Conservation (phyloP, 495 filamentous ascomycete genomes). For the Talaromyces trachyspermus region DNA sequence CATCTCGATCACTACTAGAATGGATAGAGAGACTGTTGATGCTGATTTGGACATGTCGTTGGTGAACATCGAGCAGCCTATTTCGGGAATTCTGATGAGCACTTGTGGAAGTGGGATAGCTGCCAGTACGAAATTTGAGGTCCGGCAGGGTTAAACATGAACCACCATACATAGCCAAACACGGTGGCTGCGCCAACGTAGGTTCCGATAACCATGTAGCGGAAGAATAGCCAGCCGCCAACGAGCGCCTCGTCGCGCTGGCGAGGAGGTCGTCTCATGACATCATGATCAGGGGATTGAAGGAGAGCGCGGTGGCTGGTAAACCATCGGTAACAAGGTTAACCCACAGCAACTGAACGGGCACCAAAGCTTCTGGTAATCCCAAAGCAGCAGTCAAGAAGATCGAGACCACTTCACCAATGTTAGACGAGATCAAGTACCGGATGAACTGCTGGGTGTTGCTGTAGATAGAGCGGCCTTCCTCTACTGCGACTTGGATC, state of each 20-base stretch:
- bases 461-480: constrained; percentile 97
- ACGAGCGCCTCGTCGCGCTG: constrained; percentile 90
- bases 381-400: constrained; percentile 95
- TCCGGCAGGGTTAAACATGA: constrained; percentile 89
- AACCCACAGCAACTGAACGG: constrained; percentile 97
- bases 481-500: constrained; percentile 91
- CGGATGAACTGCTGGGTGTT: constrained; percentile 99
- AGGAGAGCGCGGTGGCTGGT: constrained; percentile 91
- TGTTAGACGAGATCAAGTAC: constrained; percentile 98
- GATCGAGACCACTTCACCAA: constrained; percentile 98
- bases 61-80: constrained; percentile 90
- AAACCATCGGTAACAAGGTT: constrained; percentile 98
- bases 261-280: constrained; percentile 87
- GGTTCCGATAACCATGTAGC: constrained; percentile 91
- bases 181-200: constrained; percentile 96
- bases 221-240: constrained; percentile 92
- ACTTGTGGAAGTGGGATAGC: constrained; percentile 89
- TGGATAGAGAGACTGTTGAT: constrained; percentile 88
- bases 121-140: constrained; percentile 92
- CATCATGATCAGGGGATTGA: constrained; percentile 98
- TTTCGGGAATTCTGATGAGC: constrained; percentile 77
- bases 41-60: constrained; percentile 86
- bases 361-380: constrained; percentile 97
- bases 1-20: constrained; percentile 98
- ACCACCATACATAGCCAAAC: constrained; percentile 98